Conservation (phyloP, 192 early-diverging fungal genomes). For the Entomortierella parvispora region DNA sequence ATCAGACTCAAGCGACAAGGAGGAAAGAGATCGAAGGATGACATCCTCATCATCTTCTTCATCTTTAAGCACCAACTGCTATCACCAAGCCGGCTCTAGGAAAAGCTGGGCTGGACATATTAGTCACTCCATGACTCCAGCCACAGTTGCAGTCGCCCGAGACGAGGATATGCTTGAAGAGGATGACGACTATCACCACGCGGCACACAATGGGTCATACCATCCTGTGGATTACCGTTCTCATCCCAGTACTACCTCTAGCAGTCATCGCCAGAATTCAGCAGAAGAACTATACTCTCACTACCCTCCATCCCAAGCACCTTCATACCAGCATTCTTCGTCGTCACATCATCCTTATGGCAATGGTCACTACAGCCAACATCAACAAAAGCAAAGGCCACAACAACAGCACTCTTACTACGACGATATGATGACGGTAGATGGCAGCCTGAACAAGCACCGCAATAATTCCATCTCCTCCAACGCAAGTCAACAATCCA, state of each 20-base stretch:
- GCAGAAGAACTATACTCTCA: no score
- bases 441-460: conserved; percentile 8
- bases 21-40: conserved; percentile 13
- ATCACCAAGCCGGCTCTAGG: conserved; percentile 1
- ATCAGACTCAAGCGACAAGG: background rate
- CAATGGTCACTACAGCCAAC: conserved; percentile 12
- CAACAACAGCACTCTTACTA: background rate
- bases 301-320: no score
- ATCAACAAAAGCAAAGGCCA: conserved; percentile 22
- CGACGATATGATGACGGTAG: background rate
- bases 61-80: background rate
- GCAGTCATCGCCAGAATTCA: no score
- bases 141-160: background rate
- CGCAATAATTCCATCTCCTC: conserved; percentile 43
- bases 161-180: conserved; percentile 4
- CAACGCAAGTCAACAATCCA: conserved; percentile 18
- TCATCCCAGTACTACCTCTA: no score
- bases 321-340: no score
- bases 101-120: conserved; percentile 30
- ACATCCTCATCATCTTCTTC: conserved; percentile 12
- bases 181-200: conserved; percentile 30
- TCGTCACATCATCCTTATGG: conserved; percentile 11
- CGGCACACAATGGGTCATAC: conserved; percentile 22
- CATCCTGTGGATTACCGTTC: conserved; percentile 6
- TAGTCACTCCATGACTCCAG: background rate